phyloP scores from a whole-genome alignment of 1,284 basidiomycete genomes.

The Hortiboletus rubellus region DNA sequence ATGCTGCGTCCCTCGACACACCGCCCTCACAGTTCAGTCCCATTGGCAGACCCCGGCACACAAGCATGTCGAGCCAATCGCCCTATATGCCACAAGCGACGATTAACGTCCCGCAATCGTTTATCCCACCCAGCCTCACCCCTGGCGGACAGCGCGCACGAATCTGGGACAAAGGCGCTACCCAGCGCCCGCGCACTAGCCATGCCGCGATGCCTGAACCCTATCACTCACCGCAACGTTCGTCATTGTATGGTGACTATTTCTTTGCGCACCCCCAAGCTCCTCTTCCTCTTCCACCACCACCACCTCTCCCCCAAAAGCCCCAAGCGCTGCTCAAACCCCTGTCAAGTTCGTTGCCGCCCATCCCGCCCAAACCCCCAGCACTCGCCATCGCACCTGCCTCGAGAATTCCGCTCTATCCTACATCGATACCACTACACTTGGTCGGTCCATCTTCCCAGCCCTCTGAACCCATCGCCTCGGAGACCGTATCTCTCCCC shows the following conservation, averaged over 20 bases:
- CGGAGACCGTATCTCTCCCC: not conserved
- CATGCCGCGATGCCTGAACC: slow-evolving; percentile 5
- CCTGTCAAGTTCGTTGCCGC: slow-evolving; percentile 25
- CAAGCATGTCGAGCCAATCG: slow-evolving; percentile 20
- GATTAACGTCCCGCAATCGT: slow-evolving; percentile 3
- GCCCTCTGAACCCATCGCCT: slow-evolving; percentile 9
- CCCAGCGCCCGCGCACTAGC: slow-evolving; percentile 16
- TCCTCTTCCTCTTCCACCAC: slow-evolving; percentile 21
- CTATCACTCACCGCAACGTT: slow-evolving; percentile 14
- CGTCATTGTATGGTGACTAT: slow-evolving; percentile 35
- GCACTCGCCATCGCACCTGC: slow-evolving; percentile 17
- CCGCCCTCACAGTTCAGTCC: slow-evolving; percentile 10
- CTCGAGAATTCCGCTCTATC: slow-evolving; percentile 34
- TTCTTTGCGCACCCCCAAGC: slow-evolving; percentile 20
- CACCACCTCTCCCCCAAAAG: slow-evolving; percentile 39
- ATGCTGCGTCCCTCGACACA: slow-evolving; percentile 25
- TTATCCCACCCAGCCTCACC: slow-evolving; percentile 30
- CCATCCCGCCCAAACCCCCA: slow-evolving; percentile 35
- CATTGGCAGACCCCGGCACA: slow-evolving; percentile 23
- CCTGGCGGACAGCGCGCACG: slow-evolving; percentile 27
- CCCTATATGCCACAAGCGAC: slow-evolving; percentile 1
- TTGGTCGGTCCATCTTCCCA: slow-evolving; percentile 17
- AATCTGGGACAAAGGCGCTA: slow-evolving; percentile 23
- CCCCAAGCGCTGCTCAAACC: slow-evolving; percentile 28
- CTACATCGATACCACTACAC: slow-evolving; percentile 31